A percentile compares a stretch with the other conserved stretches of the same genome.
Conservation (phyloP, 164 flowering plant species). For the Taxillus chinensis region DNA sequence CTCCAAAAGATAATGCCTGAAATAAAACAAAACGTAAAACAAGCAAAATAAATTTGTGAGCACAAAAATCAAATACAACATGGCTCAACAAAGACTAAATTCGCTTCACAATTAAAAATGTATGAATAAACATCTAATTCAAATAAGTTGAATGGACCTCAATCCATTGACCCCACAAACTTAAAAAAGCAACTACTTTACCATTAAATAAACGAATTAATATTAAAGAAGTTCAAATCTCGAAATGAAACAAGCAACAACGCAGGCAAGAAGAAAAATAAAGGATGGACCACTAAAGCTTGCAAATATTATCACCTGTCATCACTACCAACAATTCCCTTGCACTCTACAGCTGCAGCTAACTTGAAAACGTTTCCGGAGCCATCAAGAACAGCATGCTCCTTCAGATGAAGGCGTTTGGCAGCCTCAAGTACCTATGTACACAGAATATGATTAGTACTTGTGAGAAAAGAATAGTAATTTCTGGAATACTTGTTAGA, state of each 20-base stretch:
- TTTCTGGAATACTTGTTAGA: not conserved
- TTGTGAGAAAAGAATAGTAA: not conserved
- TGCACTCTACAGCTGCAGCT: slow-evolving; percentile 99
- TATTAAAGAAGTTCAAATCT: not conserved
- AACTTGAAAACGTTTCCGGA: slow-evolving; percentile 66
- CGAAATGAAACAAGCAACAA: not conserved
- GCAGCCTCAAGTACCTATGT: slow-evolving; percentile 90
- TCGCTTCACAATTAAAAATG: too few relatives aligned
- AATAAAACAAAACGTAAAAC: not conserved
- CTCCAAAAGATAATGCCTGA: slow-evolving; percentile 94
- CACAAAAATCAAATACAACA: not conserved
- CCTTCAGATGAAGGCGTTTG: slow-evolving; percentile 87
- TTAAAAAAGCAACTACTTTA: too few relatives aligned
- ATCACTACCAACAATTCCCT: slow-evolving; percentile 99
- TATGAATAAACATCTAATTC: too few relatives aligned
- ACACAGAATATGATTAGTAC: not conserved
- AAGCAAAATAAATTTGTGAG: not conserved
- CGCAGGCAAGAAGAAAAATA: not conserved
- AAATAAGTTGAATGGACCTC: too few relatives aligned
- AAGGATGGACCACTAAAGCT: not conserved
- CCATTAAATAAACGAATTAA: too few relatives aligned
- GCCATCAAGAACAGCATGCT: slow-evolving; percentile 77
- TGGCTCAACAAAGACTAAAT: not conserved
- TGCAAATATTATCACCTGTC: slow-evolving; percentile 59
- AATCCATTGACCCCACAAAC: too few relatives aligned